phyloP scores from a whole-genome alignment of 495 filamentous ascomycete species.

The Daldinia childiae region DNA sequence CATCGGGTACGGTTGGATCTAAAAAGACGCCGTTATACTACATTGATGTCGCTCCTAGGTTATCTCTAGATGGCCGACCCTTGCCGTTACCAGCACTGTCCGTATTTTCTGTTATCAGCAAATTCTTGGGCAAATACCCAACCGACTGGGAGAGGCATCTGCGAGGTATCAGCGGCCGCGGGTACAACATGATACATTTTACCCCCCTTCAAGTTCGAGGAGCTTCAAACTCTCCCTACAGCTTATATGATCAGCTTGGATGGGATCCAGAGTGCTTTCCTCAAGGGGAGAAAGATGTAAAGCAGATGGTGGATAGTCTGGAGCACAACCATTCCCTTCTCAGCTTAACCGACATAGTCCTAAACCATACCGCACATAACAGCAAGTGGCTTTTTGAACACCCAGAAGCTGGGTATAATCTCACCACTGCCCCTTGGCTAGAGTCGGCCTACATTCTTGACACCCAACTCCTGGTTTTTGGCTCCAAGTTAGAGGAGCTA shows the following conservation, averaged over 20 bases:
- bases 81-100: conserved; percentile 87
- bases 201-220: conserved; percentile 92
- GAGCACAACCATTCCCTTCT: conserved; percentile 85
- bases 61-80: conserved; percentile 72
- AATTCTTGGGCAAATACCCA: conserved; percentile 95
- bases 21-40: conserved; percentile 81
- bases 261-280: conserved; percentile 89
- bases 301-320: conserved; percentile 79
- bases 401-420: conserved; percentile 94
- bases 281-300: conserved; percentile 84
- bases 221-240: conserved; percentile 94
- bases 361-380: conserved; percentile 98
- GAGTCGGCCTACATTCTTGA: conserved; percentile 89
- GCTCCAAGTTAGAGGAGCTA: conserved; percentile 70
- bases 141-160: conserved; percentile 89
- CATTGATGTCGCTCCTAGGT: conserved; percentile 89
- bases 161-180: conserved; percentile 82
- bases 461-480: conserved; percentile 79
- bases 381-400: conserved; percentile 94
- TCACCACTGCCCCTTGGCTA: conserved; percentile 92
- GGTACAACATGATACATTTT: conserved; percentile 99
- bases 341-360: conserved; percentile 94
- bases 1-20: conserved; percentile 54
- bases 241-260: conserved; percentile 87
- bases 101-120: conserved; percentile 93